Base-by-base conservation (phyloP, 129 eudicot genomes). In the Flaveria ramosissima region DNA sequence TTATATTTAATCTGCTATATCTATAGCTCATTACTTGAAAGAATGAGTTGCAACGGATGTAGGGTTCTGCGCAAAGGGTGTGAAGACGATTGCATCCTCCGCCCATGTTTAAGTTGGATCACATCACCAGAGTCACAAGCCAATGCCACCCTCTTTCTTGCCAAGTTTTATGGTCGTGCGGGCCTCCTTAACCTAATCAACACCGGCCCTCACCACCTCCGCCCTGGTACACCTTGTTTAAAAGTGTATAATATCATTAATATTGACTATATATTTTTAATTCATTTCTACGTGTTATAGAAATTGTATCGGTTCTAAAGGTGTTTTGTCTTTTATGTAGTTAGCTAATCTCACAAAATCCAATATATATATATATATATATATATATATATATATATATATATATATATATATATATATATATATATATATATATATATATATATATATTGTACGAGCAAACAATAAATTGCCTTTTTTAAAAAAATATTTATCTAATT, bases 141-240 rank as follows among this genome's bases (percentile, higher is more conserved):
- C 20, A 84, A 84, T 41, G 91, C 91, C 46, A 87, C 91, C 65
- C 78, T 87, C 42, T 87, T 87, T 68, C 88, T 87, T 16, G 88
- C 91, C 55, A 87, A 87, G 63, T 87, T 87, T 57, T 87, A 87
- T 15, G 91, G 91, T 27, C 88, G 86, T 26, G 86, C 82, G 13
- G 90, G 90, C 32, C 90, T 86, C 36, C 64, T 83, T 45, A 86
- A 84, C 53, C 88, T 86, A 30, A 81, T 87, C 76, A 84, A 72
- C 39, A 80, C 91, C 2, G 81, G 81, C 45, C 86, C 91, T 16
- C 60, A 75, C 63, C 83, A 84, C 65, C 83, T 81, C 9, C 91
- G 88, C 8, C 83, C 91, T 8, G 84, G 88, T 87, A 77, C n/a
- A 1, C 13, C 41, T 51, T 4, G 11, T 0, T 20, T 20, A 9